Percentiles rank a stretch among this genome's conserved stretches.
Evolutionary conservation across 2,329 filamentous ascomycete genomes (phyloP).

Genomic region (Calonectria leucothoes): DNA sequence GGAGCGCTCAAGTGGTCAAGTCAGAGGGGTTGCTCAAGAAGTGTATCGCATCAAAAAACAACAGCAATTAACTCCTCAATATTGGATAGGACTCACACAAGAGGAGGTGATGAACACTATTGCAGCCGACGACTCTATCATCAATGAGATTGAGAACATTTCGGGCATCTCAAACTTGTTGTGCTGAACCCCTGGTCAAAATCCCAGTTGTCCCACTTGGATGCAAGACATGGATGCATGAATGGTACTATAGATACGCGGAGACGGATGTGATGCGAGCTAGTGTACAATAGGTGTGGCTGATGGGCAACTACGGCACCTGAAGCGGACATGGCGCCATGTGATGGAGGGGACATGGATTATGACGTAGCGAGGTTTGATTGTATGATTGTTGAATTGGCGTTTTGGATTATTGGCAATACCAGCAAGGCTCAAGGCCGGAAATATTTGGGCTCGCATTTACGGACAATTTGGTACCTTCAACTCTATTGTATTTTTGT

Average conservation of each 20-base stretch:
- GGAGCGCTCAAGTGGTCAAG: slow-evolving; percentile 75
- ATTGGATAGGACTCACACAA: slow-evolving; percentile 66
- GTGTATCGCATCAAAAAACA: slow-evolving; percentile 72
- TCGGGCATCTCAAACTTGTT: slow-evolving; percentile 31
- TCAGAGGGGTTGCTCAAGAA: slow-evolving; percentile 83
- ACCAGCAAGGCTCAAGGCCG: slow-evolving; percentile 9
- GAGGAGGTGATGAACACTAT: slow-evolving; percentile 67
- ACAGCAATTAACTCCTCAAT: slow-evolving; percentile 62
- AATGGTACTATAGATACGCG: background rate
- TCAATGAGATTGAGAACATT: slow-evolving; percentile 64
- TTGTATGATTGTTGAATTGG: background rate
- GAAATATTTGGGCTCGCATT: background rate
- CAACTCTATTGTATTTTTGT: background rate
- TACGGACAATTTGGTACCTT: background rate
- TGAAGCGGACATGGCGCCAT: background rate
- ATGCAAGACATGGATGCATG: slow-evolving; percentile 1
- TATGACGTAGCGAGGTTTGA: background rate
- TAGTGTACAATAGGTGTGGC: background rate
- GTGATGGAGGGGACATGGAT: background rate
- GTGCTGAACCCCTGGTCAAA: slow-evolving; percentile 26
- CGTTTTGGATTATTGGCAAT: slow-evolving; percentile 13
- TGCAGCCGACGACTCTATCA: slow-evolving; percentile 68
- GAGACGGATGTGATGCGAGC: background rate
- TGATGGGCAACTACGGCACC: background rate
- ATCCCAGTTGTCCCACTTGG: background rate